Conservation (phyloP, 2,329 filamentous ascomycete species). For the Fusarium marasasianum region DNA sequence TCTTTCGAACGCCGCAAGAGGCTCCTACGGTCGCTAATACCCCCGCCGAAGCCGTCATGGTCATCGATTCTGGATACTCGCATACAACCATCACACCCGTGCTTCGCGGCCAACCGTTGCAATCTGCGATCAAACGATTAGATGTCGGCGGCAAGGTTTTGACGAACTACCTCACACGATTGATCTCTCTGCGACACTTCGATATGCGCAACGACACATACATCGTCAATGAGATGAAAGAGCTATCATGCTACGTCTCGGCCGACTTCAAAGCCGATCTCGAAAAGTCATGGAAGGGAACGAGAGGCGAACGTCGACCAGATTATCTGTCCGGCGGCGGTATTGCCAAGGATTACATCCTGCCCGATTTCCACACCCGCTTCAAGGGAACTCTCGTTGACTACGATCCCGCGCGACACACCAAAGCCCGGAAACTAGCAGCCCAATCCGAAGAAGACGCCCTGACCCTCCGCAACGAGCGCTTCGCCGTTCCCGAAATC, state of each 20-base stretch:
- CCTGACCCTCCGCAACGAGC: slow-evolving; percentile 88
- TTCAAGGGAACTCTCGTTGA: slow-evolving; percentile 76
- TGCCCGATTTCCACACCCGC: slow-evolving; percentile 78
- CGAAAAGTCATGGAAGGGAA: slow-evolving; percentile 85
- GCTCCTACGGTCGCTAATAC: slow-evolving; percentile 51
- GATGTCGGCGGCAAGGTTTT: slow-evolving; percentile 93
- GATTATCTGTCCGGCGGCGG: slow-evolving; percentile 61
- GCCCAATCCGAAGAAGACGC: slow-evolving; percentile 73
- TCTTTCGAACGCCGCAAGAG: slow-evolving; percentile 70
- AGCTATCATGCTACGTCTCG: slow-evolving; percentile 85
- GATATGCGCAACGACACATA: slow-evolving; percentile 95
- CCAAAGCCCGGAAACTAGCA: slow-evolving; percentile 59
- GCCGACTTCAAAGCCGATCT: slow-evolving; percentile 80
- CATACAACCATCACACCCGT: slow-evolving; percentile 91
- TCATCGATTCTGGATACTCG: slow-evolving; percentile 93
- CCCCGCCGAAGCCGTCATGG: slow-evolving; percentile 82
- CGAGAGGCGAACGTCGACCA: slow-evolving; percentile 65
- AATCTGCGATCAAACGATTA: slow-evolving; percentile 82
- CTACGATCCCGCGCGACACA: slow-evolving; percentile 74
- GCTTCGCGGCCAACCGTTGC: slow-evolving; percentile 81
- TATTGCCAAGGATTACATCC: slow-evolving; percentile 88
- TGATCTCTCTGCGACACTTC: slow-evolving; percentile 90
- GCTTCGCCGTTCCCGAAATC: slow-evolving; percentile 89
- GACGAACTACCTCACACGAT: slow-evolving; percentile 90
- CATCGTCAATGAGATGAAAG: slow-evolving; percentile 96